Evolutionary conservation across 352 stramenopile genomes (phyloP).

Genomic region (Achlya hypogyna): DNA sequence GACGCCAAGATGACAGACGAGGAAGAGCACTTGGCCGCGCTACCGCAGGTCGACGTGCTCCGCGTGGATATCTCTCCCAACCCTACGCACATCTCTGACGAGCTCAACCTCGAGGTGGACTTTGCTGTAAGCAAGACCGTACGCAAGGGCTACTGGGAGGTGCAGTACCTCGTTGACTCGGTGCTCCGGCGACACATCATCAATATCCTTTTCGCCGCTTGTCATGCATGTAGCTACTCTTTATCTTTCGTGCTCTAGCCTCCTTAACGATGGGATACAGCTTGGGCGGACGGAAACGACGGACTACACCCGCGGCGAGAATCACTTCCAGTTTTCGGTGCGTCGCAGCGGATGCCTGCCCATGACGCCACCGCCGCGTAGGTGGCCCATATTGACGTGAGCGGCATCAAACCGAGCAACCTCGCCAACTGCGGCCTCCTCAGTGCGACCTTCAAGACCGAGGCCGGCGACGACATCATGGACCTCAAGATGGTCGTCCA

Average conservation of each 20-base stretch:
- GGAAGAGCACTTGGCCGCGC: conserved; percentile 37
- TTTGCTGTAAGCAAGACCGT: conserved; percentile 63
- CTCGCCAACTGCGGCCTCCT: conserved; percentile 83
- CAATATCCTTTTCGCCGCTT: conserved; percentile 52
- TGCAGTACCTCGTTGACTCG: conserved; percentile 81
- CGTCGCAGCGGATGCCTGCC: conserved; percentile 18
- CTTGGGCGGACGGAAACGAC: conserved; percentile 53
- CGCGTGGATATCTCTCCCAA: conserved; percentile 80
- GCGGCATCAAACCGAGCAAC: conserved; percentile 67
- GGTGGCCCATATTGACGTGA: conserved; percentile 58
- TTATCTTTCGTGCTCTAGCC: conserved; percentile 1
- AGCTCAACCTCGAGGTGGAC: conserved; percentile 74
- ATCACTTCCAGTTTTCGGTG: conserved; percentile 83
- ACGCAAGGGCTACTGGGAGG: conserved; percentile 55
- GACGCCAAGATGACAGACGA: conserved; percentile 46
- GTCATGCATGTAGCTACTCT: not conserved
- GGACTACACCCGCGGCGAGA: conserved; percentile 54
- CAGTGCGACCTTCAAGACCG: conserved; percentile 66
- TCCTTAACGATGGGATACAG: conserved; percentile 44
- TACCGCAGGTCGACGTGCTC: conserved; percentile 51
- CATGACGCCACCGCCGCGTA: conserved; percentile 19
- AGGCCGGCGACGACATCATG: conserved; percentile 53
- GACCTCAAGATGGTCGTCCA: conserved; percentile 86
- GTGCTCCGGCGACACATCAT: conserved; percentile 80
- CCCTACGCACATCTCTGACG: conserved; percentile 55